phyloP scores from a whole-genome alignment of 352 stramenopile genomes.

The Blastocystis sp. region DNA sequence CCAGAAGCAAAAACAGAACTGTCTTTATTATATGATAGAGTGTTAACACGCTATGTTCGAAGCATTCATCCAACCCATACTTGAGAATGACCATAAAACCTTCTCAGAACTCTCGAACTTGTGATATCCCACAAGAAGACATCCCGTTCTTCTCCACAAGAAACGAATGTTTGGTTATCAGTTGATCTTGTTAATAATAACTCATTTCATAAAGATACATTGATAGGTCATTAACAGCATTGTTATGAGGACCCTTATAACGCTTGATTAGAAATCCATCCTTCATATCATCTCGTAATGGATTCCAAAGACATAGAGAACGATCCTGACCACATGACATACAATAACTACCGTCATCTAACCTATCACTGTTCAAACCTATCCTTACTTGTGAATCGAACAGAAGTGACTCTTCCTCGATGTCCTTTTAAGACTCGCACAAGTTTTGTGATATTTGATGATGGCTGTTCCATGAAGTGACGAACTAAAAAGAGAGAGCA shows the following conservation, averaged over 20 bases:
- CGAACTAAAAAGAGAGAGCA: background rate
- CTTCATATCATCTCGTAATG: conserved; percentile 58
- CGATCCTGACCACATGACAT: conserved; percentile 59
- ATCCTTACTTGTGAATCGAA: conserved; percentile 41
- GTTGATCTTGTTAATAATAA: background rate
- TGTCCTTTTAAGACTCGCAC: conserved; percentile 31
- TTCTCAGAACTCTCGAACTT: conserved; percentile 10
- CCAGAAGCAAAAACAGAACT: conserved; percentile 45
- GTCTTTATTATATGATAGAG: conserved; percentile 24
- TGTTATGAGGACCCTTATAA: conserved; percentile 58
- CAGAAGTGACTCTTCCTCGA: conserved; percentile 18
- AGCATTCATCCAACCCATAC: background rate
- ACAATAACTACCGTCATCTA: conserved; percentile 61
- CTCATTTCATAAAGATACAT: background rate
- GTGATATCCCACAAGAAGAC: conserved; percentile 57
- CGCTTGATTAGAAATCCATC: conserved; percentile 62
- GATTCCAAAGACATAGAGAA: conserved; percentile 61
- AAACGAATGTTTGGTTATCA: conserved; percentile 52
- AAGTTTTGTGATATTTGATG: background rate
- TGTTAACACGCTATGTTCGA: conserved; percentile 16
- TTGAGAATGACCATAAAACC: conserved; percentile 60
- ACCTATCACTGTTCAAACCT: background rate
- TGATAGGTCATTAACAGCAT: conserved; percentile 58
- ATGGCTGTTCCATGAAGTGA: conserved; percentile 4
- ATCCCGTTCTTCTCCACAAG: conserved; percentile 51